phyloP scores from a whole-genome alignment of 345 rosid species.

The Dimocarpus longan region DNA sequence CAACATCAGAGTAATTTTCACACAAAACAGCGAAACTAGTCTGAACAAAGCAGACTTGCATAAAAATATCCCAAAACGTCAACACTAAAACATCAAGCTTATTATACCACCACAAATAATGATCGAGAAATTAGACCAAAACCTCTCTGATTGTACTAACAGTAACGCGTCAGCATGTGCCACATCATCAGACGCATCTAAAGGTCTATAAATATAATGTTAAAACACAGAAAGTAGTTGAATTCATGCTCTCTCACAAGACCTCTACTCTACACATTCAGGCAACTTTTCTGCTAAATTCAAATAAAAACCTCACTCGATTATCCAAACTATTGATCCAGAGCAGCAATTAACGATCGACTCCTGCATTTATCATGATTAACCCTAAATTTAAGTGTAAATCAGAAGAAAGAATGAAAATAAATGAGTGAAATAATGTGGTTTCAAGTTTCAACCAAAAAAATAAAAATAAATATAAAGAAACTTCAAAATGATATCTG shows the following conservation, averaged over 20 bases:
- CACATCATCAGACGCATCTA: too few relatives aligned
- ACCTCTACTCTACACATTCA: background rate
- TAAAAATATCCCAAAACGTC: background rate
- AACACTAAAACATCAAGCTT: background rate
- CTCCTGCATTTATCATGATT: background rate
- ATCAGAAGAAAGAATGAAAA: background rate
- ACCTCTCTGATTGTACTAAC: background rate
- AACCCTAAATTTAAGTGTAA: background rate
- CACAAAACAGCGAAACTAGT: background rate
- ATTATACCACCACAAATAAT: background rate
- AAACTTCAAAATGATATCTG: background rate
- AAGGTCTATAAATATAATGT: background rate
- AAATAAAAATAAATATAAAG: too few relatives aligned
- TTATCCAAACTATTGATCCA: background rate
- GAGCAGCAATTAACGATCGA: background rate
- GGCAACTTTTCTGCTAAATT: background rate
- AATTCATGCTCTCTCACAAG: background rate
- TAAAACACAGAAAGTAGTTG: background rate
- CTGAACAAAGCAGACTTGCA: background rate
- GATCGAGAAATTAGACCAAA: background rate
- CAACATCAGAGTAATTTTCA: background rate
- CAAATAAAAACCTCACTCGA: too few relatives aligned
- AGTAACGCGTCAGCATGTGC: too few relatives aligned
- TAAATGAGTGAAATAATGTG: background rate
- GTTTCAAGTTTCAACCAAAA: background rate